Conservation (phyloP, 176 grass and related monocot genomes). For the Rhynchospora breviuscula region DNA sequence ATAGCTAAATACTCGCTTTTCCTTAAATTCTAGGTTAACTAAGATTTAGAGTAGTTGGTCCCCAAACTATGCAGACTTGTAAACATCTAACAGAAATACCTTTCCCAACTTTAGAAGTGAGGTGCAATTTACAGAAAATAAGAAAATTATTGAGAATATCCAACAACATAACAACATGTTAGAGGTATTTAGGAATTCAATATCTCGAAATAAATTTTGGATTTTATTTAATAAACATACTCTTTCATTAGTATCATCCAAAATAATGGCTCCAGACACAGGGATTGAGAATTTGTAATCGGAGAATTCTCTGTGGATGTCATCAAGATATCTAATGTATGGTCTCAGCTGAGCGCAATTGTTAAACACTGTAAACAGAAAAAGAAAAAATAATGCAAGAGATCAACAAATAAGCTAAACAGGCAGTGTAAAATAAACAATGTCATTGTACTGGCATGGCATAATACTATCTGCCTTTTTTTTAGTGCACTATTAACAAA, state of each 20-base stretch:
- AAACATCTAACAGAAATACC: background rate
- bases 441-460: background rate
- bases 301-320: slow-evolving; percentile 92
- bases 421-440: background rate
- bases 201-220: background rate
- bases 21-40: background rate
- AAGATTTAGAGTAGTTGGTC: background rate
- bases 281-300: slow-evolving; percentile 91
- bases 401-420: background rate
- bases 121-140: background rate
- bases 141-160: background rate
- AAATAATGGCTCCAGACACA: slow-evolving; percentile 82
- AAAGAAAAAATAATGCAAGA: background rate
- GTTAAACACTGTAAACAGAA: slow-evolving; percentile 64
- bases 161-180: background rate
- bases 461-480: background rate
- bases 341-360: slow-evolving; percentile 82
- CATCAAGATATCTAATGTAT: slow-evolving; percentile 82
- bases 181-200: background rate
- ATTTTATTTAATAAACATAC: slow-evolving; percentile 32
- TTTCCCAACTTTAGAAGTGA: background rate
- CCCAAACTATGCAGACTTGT: background rate
- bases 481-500: background rate
- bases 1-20: background rate
- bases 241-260: slow-evolving; percentile 80